Percentiles rank a stretch among this genome's conserved stretches.
These are phyloP conservation scores for Ophioceras dolichostomum DNA, from an alignment of 2,329 filamentous ascomycete genomes.

Conservation along the genomic window DNA sequence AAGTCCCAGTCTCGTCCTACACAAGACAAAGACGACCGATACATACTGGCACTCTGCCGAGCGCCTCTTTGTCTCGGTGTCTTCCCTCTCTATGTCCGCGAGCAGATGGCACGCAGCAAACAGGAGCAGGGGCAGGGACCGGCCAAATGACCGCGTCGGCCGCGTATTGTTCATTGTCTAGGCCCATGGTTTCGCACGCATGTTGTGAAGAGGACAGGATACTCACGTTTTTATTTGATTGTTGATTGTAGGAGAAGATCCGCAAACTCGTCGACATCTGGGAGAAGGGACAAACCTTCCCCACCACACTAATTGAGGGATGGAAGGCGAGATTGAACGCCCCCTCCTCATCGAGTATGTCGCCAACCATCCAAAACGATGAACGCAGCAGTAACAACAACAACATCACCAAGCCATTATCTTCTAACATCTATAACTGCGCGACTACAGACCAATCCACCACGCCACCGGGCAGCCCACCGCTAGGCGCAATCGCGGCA, in stretches of 20 bases:
- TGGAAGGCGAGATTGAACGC: constrained; percentile 73
- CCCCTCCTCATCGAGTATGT: constrained; percentile 52
- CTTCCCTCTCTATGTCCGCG: too few species aligned
- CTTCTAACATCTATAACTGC: constrained; percentile 2
- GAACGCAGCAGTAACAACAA: too few species aligned
- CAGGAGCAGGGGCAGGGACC: too few species aligned
- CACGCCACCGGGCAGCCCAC: constrained; percentile 55
- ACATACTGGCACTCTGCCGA: too few species aligned
- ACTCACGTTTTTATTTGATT: too few species aligned
- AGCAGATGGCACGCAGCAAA: too few species aligned
- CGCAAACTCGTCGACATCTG: constrained; percentile 93
- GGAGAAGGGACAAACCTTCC: constrained; percentile 92
- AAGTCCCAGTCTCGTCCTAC: too few species aligned
- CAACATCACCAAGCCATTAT: too few species aligned
- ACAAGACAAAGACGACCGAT: too few species aligned
- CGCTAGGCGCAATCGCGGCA: constrained; percentile 28
- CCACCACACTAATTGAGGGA: constrained; percentile 59
- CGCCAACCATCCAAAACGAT: too few species aligned
- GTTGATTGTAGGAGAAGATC: constrained; percentile 72
- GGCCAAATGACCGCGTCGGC: neutral
- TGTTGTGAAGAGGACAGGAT: neutral
- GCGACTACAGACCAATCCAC: constrained; percentile 36
- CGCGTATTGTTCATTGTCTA: too few species aligned
- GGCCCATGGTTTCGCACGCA: neutral
- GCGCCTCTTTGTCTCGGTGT: too few species aligned